Evolutionary conservation across 768 basidiomycete genomes (phyloP).

Genomic region (Xerocomus spinulosus): DNA sequence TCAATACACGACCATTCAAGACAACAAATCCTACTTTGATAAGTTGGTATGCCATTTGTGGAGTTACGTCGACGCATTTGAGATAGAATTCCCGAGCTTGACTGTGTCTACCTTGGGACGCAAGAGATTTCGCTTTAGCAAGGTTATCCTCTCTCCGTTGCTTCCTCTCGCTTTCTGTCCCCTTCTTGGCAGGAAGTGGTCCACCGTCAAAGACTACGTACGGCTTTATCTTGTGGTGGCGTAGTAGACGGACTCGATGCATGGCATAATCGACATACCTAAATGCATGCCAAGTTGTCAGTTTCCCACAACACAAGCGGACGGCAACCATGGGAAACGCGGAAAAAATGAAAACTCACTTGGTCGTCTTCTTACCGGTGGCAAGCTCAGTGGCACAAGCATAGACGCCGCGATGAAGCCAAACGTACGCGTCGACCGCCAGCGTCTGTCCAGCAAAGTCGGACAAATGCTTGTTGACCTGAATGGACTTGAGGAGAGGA

Average conservation of each 20-base stretch:
- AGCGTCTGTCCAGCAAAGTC: slow-evolving; percentile 82
- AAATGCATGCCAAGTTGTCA: slow-evolving; percentile 5
- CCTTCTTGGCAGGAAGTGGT: slow-evolving; percentile 88
- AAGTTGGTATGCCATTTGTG: slow-evolving; percentile 94
- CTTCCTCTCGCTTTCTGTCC: slow-evolving; percentile 79
- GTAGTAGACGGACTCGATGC: slow-evolving; percentile 82
- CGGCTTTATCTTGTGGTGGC: slow-evolving; percentile 79
- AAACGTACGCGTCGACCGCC: slow-evolving; percentile 94
- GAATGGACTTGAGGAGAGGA: slow-evolving; percentile 87
- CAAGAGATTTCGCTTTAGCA: slow-evolving; percentile 64
- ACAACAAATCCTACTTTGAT: slow-evolving; percentile 66
- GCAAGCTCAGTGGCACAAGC: slow-evolving; percentile 89
- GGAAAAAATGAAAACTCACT: slow-evolving; percentile 46
- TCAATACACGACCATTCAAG: slow-evolving; percentile 3
- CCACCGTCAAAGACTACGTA: slow-evolving; percentile 97
- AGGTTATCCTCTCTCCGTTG: slow-evolving; percentile 73
- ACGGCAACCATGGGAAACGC: background rate
- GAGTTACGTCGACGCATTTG: slow-evolving; percentile 92
- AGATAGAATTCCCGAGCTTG: slow-evolving; percentile 87
- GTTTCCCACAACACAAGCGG: background rate
- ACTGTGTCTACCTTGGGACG: slow-evolving; percentile 69
- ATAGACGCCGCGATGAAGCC: slow-evolving; percentile 86
- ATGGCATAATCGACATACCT: slow-evolving; percentile 98
- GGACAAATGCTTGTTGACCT: slow-evolving; percentile 69
- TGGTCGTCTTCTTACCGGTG: slow-evolving; percentile 75